Evolutionary conservation across 2,329 filamentous ascomycete species (phyloP).

Genomic region (Paraconiothyrium sp.): DNA sequence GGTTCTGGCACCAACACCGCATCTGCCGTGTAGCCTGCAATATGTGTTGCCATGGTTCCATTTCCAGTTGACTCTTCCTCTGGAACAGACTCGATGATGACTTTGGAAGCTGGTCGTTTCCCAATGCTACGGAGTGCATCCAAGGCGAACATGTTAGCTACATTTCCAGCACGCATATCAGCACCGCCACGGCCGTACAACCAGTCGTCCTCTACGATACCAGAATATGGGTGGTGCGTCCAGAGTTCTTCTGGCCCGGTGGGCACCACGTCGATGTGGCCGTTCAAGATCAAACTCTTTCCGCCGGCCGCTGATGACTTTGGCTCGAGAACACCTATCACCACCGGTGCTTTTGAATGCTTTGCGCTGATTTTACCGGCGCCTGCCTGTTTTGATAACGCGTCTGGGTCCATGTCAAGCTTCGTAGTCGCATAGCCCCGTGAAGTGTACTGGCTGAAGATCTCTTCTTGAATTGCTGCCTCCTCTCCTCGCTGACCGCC

Average conservation of each 20-base stretch:
- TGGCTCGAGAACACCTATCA: slow-evolving; percentile 23
- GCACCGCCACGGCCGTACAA: slow-evolving; percentile 29
- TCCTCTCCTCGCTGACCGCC: slow-evolving; percentile 33
- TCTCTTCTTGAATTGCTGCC: slow-evolving; percentile 24
- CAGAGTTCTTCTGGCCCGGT: slow-evolving; percentile 30
- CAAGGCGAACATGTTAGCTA: slow-evolving; percentile 29
- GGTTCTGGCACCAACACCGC: slow-evolving; percentile 31
- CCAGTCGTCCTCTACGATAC: slow-evolving; percentile 31
- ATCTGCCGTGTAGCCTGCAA: slow-evolving; percentile 31
- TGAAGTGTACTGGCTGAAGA: slow-evolving; percentile 23
- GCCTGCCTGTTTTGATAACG: slow-evolving; percentile 24
- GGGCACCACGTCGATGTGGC: slow-evolving; percentile 33
- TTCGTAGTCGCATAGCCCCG: slow-evolving; percentile 25
- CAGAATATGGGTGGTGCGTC: slow-evolving; percentile 30
- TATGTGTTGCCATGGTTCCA: slow-evolving; percentile 30
- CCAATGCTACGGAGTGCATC: slow-evolving; percentile 31
- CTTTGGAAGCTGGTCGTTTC: slow-evolving; percentile 30
- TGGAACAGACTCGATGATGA: slow-evolving; percentile 31
- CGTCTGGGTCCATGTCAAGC: slow-evolving; percentile 25
- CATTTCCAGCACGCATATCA: slow-evolving; percentile 32
- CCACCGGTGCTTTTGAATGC: slow-evolving; percentile 26
- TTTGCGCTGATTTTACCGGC: slow-evolving; percentile 23
- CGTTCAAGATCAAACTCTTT: slow-evolving; percentile 33
- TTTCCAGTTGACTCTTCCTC: slow-evolving; percentile 35
- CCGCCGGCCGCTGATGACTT: slow-evolving; percentile 11